phyloP scores from a whole-genome alignment of 495 filamentous ascomycete species.

The Filosporella fistucella region DNA sequence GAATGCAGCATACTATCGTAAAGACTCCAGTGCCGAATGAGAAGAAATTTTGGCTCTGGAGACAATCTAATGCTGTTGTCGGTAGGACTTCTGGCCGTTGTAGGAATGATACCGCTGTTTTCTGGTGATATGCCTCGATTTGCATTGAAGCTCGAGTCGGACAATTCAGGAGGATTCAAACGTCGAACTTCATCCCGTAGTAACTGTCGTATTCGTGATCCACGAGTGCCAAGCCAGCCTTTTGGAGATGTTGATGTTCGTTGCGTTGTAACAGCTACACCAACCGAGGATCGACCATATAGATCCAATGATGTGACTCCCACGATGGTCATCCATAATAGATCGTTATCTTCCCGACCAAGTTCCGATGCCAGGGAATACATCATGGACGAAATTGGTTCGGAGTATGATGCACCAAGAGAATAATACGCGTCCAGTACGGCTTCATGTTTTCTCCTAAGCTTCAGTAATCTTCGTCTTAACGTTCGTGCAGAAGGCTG shows the following conservation, averaged over 20 bases:
- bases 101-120: slow-evolving; percentile 74
- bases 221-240: slow-evolving; percentile 79
- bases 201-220: slow-evolving; percentile 77
- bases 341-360: slow-evolving; percentile 92
- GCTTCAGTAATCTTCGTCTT: slow-evolving; percentile 63
- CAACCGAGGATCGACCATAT: slow-evolving; percentile 78
- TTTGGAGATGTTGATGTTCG: slow-evolving; percentile 44
- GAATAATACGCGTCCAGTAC: slow-evolving; percentile 76
- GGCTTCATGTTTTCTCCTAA: slow-evolving; percentile 71
- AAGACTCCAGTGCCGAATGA: slow-evolving; percentile 93
- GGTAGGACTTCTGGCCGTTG: slow-evolving; percentile 79
- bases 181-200: slow-evolving; percentile 92
- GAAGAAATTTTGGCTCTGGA: slow-evolving; percentile 88
- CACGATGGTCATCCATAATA: slow-evolving; percentile 91
- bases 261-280: slow-evolving; percentile 67
- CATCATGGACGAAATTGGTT: slow-evolving; percentile 88
- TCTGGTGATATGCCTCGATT: slow-evolving; percentile 45
- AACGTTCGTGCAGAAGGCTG: slow-evolving; percentile 63
- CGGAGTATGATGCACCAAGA: slow-evolving; percentile 84
- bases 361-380: slow-evolving; percentile 94
- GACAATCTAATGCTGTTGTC: slow-evolving; percentile 91
- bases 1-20: slow-evolving; percentile 99
- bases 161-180: slow-evolving; percentile 77
- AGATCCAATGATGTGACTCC: slow-evolving; percentile 89
- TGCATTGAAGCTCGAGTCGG: slow-evolving; percentile 45